Evolutionary conservation across 2,329 filamentous ascomycete species (phyloP).

Genomic region (Cyclaneusma minus): DNA sequence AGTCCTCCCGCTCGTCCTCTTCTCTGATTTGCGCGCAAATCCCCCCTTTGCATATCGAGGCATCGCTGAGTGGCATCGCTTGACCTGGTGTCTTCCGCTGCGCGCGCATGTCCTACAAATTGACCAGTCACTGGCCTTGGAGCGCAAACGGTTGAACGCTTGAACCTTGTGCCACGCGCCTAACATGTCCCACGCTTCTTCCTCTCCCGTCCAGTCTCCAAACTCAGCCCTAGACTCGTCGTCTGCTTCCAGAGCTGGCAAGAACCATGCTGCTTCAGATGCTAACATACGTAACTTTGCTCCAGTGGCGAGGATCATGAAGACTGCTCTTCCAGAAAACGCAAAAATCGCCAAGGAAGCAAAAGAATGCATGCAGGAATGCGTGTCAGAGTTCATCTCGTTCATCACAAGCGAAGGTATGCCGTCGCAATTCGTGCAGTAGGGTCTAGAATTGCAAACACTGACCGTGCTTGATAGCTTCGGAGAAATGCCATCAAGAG

Average conservation of each 20-base stretch:
- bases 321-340: constrained; percentile 90
- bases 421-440: too few relatives aligned
- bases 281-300: constrained; percentile 91
- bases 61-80: constrained; percentile 30
- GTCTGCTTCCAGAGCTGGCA: constrained; percentile 26
- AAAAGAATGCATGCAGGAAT: constrained; percentile 99
- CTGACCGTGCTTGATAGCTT: constrained; percentile 43
- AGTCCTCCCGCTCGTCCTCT: constrained; percentile 33
- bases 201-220: too few relatives aligned
- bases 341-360: constrained; percentile 98
- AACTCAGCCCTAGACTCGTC: too few relatives aligned
- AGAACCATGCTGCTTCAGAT: constrained; percentile 33
- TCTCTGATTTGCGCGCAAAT: constrained; percentile 33
- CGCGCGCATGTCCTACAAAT: constrained; percentile 15
- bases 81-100: constrained; percentile 29
- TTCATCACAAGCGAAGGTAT: constrained; percentile 98
- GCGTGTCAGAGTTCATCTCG: constrained; percentile 98
- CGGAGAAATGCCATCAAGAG: constrained; percentile 98
- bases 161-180: constrained; percentile 15
- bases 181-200: constrained; percentile 44
- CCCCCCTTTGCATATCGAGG: constrained; percentile 12
- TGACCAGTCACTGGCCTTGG: constrained; percentile 16
- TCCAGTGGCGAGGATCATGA: constrained; percentile 98
- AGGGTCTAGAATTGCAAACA: constrained; percentile 6
- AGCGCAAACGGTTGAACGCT: constrained; percentile 15